These are phyloP conservation scores for Tripterygium wilfordii DNA, from an alignment of 177 flowering plant species.

Conservation along the genomic window DNA sequence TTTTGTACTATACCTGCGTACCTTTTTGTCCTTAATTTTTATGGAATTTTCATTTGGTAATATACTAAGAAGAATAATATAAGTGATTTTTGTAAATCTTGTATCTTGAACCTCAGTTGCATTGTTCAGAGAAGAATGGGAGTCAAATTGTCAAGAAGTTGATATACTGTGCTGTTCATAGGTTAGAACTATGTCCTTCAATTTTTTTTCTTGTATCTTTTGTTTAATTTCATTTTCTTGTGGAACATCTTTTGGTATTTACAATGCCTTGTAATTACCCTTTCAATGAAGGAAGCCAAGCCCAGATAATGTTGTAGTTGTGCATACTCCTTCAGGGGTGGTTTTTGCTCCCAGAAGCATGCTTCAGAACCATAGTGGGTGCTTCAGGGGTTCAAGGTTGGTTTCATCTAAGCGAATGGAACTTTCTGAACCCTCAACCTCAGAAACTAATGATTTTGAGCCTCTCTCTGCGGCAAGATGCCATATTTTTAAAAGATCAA, in stretches of 20 bases:
- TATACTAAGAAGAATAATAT: too few species aligned
- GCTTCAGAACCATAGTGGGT: conserved; percentile 41
- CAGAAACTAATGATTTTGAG: conserved; percentile 43
- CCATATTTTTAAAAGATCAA: conserved; percentile 45
- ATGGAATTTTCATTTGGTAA: too few species aligned
- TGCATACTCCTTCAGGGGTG: conserved; percentile 52
- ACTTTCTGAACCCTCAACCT: conserved; percentile 25
- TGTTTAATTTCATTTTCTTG: background rate
- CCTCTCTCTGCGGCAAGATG: conserved; percentile 84
- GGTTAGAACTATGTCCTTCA: conserved; percentile 22
- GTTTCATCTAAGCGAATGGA: conserved; percentile 39
- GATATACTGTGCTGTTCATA: conserved; percentile 59
- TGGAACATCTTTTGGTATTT: background rate
- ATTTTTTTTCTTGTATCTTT: background rate
- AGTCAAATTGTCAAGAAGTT: conserved; percentile 34
- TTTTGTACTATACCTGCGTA: too few species aligned
- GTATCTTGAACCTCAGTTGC: conserved; percentile 33
- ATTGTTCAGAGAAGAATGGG: conserved; percentile 53
- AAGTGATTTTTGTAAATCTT: background rate
- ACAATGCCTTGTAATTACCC: background rate
- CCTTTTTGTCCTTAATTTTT: too few species aligned
- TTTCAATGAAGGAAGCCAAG: conserved; percentile 39
- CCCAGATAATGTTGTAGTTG: conserved; percentile 45
- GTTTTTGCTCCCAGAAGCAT: conserved; percentile 51
- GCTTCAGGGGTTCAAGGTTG: conserved; percentile 49